Evolutionary conservation across 495 filamentous ascomycete species (phyloP).

Genomic region (Talaromyces thailandensis): DNA sequence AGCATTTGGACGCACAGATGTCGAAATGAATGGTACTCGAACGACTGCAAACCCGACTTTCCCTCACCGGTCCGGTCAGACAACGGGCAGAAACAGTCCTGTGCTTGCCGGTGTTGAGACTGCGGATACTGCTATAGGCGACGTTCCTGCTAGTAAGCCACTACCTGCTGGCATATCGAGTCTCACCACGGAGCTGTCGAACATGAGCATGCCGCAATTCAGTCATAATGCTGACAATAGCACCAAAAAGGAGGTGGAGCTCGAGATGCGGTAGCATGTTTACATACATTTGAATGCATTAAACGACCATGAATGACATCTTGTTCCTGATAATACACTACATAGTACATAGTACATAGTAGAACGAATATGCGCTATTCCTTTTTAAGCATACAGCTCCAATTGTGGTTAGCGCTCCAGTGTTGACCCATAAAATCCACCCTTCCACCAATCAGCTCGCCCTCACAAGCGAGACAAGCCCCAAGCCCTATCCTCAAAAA

Average conservation of each 20-base stretch:
- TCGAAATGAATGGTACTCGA: conserved; percentile 80
- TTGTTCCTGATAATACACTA: background rate
- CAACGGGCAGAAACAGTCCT: conserved; percentile 14
- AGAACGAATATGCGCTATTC: background rate
- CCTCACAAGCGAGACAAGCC: conserved; percentile 35
- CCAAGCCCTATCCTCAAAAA: conserved; percentile 35
- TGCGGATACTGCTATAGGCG: conserved; percentile 23
- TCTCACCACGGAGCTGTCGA: conserved; percentile 34
- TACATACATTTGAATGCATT: background rate
- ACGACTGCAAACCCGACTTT: conserved; percentile 6
- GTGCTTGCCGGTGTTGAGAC: conserved; percentile 43
- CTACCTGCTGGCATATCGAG: conserved; percentile 23
- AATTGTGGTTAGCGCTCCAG: background rate
- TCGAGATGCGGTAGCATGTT: conserved; percentile 37
- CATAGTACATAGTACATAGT: no score
- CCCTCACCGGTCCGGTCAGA: conserved; percentile 9
- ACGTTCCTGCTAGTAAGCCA: conserved; percentile 16
- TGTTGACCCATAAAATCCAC: background rate
- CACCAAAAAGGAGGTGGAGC: conserved; percentile 28
- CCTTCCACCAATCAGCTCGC: background rate
- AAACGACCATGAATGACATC: background rate
- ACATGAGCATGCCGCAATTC: conserved; percentile 24
- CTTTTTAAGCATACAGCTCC: background rate
- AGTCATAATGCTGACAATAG: conserved; percentile 12
- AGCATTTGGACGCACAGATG: conserved; percentile 71